Conservation (phyloP, 2,329 filamentous ascomycete genomes). For the Botrytis tulipae region DNA sequence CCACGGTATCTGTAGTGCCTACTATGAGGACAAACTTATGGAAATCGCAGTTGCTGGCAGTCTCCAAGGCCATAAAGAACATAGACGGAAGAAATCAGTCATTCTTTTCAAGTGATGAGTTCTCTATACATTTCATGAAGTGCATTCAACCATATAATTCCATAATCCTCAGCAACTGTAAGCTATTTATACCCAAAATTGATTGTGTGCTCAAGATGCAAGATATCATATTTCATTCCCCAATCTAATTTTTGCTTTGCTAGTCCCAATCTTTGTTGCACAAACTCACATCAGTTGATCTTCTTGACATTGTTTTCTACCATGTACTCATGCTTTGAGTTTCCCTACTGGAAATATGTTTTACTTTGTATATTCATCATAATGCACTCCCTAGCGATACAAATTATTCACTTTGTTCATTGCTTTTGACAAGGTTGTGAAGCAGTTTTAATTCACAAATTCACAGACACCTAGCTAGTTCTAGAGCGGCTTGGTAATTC, state of each 20-base stretch:
- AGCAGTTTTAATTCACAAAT: background rate
- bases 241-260: background rate
- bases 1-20: accelerated
- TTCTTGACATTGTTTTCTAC: background rate
- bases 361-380: background rate
- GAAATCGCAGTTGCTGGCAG: too few relatives aligned
- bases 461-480: background rate
- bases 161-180: background rate
- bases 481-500: background rate
- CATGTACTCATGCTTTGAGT: background rate
- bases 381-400: background rate
- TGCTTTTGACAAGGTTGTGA: background rate
- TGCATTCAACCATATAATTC: background rate
- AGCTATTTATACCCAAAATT: background rate
- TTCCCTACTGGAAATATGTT: background rate
- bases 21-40: background rate
- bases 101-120: background rate
- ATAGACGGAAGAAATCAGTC: background rate
- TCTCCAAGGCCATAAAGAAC: accelerated
- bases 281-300: background rate
- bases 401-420: background rate
- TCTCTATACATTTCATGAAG: background rate
- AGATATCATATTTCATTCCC: background rate
- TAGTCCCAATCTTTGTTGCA: background rate
- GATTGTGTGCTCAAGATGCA: background rate